A percentile compares a stretch with the other conserved stretches of the same genome.
Evolutionary conservation across 108 stramenopile species (phyloP).

Genomic region (Fistulifera pelliculosa): DNA sequence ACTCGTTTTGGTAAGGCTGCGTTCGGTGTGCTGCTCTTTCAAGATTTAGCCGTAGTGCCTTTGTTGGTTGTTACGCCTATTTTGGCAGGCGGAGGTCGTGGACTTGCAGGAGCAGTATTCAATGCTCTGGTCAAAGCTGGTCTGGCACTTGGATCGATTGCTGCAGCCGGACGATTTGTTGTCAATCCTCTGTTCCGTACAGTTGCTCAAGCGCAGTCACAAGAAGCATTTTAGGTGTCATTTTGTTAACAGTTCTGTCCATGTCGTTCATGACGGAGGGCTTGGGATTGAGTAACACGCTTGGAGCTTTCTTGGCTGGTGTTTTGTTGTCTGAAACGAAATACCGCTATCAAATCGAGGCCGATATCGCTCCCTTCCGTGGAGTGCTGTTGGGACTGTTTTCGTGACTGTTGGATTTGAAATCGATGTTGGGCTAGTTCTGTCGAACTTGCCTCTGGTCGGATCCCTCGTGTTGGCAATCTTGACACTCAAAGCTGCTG

Average conservation of each 20-base stretch:
- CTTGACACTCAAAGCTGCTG: conserved; percentile 75
- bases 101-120: conserved; percentile 72
- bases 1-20: conserved; percentile 89
- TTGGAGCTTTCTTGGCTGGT: conserved; percentile 95
- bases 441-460: conserved; percentile 55
- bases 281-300: conserved; percentile 87
- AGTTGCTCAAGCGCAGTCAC: conserved; percentile 74
- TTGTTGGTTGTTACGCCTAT: conserved; percentile 90
- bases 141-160: conserved; percentile 81
- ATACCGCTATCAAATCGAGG: conserved; percentile 92
- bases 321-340: conserved; percentile 92
- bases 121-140: conserved; percentile 81
- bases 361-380: conserved; percentile 92
- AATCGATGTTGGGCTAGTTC: conserved; percentile 79
- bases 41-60: conserved; percentile 94
- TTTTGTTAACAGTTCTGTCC: conserved; percentile 83
- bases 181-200: conserved; percentile 84
- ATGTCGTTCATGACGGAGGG: conserved; percentile 95
- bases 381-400: conserved; percentile 91
- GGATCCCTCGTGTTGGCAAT: conserved; percentile 72
- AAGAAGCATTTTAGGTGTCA: conserved; percentile 93
- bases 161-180: conserved; percentile 73
- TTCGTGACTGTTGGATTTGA: conserved; percentile 96
- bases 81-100: conserved; percentile 77
- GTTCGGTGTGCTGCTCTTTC: conserved; percentile 89